Evolutionary conservation across 2,329 filamentous ascomycete genomes (phyloP), one percentile per base, ranked within the genome.

Genomic region (Clarireedia hainanense): DNA sequence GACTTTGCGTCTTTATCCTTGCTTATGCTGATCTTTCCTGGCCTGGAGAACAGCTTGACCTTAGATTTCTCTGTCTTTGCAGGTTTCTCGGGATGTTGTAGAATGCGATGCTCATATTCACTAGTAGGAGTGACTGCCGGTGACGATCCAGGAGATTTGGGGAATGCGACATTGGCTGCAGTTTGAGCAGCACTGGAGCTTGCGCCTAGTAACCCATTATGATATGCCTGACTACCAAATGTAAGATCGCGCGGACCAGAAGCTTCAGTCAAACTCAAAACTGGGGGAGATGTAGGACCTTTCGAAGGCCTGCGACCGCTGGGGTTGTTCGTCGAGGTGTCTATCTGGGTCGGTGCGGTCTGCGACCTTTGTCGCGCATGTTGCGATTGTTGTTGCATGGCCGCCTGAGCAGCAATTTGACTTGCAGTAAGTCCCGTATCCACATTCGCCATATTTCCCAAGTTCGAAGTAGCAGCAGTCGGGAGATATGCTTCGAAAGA

Each of bases 21-120:
- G 17, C 74, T 75, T 56, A 84, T 82, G 50, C 81, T 80, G 55
- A 90, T 88, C 71, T 86, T 90, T 66, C 86, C 86, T 0, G 87
- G 87, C 50, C 88, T 80, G 6, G 85, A 89, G 68, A 91, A 91
- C 27, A 92, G 76, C 74, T 92, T 92, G 69, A 89, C 86, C 72
- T 90, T 91, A 59, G 84, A 84, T 70, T 89, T 88, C 64, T 89
- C 85, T 27, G 80, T 75, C 64, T 81, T 80, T 34, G 69, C 65
- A 62, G 79, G 77, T 69, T 87, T 85, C 62, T 87, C 84, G 2
- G 76, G 72, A 46, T 74, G 64, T n/a, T 54, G 52, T 5, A 46
- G 14, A 20, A 24, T 46, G 17, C 56, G 30, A 39, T 63, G 62
- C 15, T 67, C 23, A 71, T 71, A 36, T 72, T 76, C 10, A 67